Evolutionary conservation across 2,329 filamentous ascomycete genomes (phyloP).

Genomic region (Ambrosiella cleistominuta): DNA sequence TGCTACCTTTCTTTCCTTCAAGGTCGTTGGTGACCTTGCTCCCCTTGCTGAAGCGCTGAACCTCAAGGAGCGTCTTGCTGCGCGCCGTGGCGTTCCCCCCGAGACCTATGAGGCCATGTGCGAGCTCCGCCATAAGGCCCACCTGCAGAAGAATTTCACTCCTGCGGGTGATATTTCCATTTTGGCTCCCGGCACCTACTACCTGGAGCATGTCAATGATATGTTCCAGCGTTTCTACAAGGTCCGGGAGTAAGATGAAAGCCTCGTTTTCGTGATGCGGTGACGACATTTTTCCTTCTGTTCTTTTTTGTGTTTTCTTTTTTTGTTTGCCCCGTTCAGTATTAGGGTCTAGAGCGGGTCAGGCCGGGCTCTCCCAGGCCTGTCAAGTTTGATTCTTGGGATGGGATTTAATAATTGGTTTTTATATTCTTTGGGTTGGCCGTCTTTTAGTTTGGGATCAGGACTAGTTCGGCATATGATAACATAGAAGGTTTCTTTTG

Average conservation of each 20-base stretch:
- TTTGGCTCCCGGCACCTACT: constrained; percentile 53
- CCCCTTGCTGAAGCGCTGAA: constrained; percentile 50
- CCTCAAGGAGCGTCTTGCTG: constrained; percentile 49
- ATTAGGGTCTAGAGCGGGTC: neutral
- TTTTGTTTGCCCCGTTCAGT: neutral
- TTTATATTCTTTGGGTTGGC: constrained; percentile 8
- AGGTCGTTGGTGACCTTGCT: constrained; percentile 52
- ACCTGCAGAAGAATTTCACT: constrained; percentile 62
- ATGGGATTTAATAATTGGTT: constrained; percentile 6
- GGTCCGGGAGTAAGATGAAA: constrained; percentile 45
- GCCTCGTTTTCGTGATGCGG: neutral
- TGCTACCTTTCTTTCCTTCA: constrained; percentile 56
- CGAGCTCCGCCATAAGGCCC: constrained; percentile 63
- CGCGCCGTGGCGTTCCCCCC: constrained; percentile 48
- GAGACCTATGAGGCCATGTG: constrained; percentile 64
- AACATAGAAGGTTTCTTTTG: neutral
- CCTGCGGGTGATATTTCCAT: constrained; percentile 52
- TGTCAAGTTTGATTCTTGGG: neutral
- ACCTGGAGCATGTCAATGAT: constrained; percentile 63
- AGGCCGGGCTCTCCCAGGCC: neutral
- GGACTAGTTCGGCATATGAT: neutral
- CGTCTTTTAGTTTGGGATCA: neutral
- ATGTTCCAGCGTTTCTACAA: constrained; percentile 72
- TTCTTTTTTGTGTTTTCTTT: constrained; percentile 5
- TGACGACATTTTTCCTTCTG: constrained; percentile 6